Evolutionary conservation across 2,329 filamentous ascomycete genomes (phyloP).

Genomic region (Coleophoma cylindrospora): DNA sequence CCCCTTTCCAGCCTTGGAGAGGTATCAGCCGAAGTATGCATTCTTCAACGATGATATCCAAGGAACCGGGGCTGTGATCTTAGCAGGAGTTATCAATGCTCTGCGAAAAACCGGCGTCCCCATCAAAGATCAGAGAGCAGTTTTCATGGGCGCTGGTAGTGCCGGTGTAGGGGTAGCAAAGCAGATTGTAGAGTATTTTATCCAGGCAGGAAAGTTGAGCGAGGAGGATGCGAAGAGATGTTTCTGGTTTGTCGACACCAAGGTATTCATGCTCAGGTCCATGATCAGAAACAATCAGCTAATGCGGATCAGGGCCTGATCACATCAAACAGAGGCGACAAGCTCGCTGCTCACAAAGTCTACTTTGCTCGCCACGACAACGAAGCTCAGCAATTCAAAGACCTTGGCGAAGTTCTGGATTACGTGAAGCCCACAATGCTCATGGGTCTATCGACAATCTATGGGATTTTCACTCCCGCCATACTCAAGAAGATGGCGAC

Average conservation of each 20-base stretch:
- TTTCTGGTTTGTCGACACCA: constrained; percentile 70
- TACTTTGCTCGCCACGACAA: constrained; percentile 31
- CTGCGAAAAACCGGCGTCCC: constrained; percentile 62
- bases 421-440: constrained; percentile 74
- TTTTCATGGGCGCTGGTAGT: constrained; percentile 76
- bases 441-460: constrained; percentile 76
- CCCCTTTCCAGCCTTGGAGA: constrained; percentile 52
- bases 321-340: constrained; percentile 65
- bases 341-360: constrained; percentile 59
- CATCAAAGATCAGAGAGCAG: constrained; percentile 62
- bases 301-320: constrained; percentile 52
- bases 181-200: constrained; percentile 71
- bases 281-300: background rate
- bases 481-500: constrained; percentile 70
- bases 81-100: constrained; percentile 74
- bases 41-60: constrained; percentile 93
- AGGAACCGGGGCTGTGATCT: constrained; percentile 80
- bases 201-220: constrained; percentile 54
- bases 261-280: constrained; percentile 11
- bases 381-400: constrained; percentile 42
- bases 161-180: constrained; percentile 84
- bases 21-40: constrained; percentile 67
- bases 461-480: constrained; percentile 69
- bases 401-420: constrained; percentile 61
- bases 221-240: constrained; percentile 64